These are phyloP conservation scores for Hypoxylon fuscum DNA, from an alignment of 495 filamentous ascomycete species.

Conservation along the genomic window DNA sequence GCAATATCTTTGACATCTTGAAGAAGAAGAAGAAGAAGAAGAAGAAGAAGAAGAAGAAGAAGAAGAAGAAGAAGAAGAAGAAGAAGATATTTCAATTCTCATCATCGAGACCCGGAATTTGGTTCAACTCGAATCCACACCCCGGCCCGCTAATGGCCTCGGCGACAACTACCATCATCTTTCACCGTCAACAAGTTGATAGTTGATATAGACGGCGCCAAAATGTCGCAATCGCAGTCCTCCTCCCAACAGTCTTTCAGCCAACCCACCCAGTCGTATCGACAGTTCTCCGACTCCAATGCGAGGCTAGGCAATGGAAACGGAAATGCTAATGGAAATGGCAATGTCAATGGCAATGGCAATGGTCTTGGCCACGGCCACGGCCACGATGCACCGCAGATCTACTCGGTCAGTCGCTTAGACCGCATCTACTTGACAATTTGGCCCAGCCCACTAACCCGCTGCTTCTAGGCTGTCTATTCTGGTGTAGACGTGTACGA, in stretches of 20 bases:
- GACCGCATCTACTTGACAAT: constrained; percentile 12
- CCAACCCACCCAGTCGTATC: constrained; percentile 44
- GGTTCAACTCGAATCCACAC: constrained; percentile 11
- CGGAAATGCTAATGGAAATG: too few species aligned
- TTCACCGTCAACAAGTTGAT: constrained; percentile 14
- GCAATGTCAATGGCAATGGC: too few species aligned
- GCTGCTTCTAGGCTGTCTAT: constrained; percentile 77
- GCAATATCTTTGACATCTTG: too few species aligned
- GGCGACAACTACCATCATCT: constrained; percentile 24
- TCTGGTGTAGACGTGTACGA: constrained; percentile 96
- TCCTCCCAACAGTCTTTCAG: constrained; percentile 62
- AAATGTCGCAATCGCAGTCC: constrained; percentile 57
- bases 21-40: too few species aligned
- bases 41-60: too few species aligned
- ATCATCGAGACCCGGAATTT: constrained; percentile 10
- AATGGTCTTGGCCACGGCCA: constrained; percentile 54
- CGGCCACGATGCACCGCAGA: constrained; percentile 71
- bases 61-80: too few species aligned
- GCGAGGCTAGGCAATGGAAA: constrained; percentile 53
- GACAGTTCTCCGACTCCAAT: constrained; percentile 53
- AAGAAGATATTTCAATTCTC: too few species aligned
- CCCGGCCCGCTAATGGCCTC: constrained; percentile 26
- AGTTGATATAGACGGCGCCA: constrained; percentile 33
- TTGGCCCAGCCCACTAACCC: constrained; percentile 26
- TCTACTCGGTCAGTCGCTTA: constrained; percentile 73